A percentile compares a stretch with the other conserved stretches of the same genome.
phyloP scores from a whole-genome alignment of 23 red algal genomes.

The Agarophyton chilense region DNA sequence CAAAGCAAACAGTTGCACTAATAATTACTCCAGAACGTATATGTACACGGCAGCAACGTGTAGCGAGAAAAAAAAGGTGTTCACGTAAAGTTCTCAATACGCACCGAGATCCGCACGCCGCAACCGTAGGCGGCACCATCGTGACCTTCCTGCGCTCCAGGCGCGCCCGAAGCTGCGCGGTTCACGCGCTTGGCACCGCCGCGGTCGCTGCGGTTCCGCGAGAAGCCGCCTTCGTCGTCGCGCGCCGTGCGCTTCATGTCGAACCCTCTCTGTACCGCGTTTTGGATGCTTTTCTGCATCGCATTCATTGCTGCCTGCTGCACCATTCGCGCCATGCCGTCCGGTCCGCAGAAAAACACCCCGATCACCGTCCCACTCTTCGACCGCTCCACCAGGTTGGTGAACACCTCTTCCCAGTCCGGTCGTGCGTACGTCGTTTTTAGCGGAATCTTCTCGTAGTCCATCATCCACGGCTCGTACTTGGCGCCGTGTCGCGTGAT shows the following conservation, averaged over 20 bases:
- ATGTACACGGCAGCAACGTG: no score
- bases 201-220: conserved; percentile 23
- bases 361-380: conserved; percentile 77
- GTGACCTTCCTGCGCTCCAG: background rate
- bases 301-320: conserved; percentile 71
- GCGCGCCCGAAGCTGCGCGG: background rate
- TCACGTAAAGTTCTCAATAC: conserved; percentile 69
- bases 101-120: conserved; percentile 61
- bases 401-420: conserved; percentile 76
- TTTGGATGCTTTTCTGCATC: conserved; percentile 70
- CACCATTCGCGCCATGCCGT: conserved; percentile 68
- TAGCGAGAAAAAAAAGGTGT: background rate
- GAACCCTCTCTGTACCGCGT: conserved; percentile 52
- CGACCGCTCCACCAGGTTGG: conserved; percentile 57
- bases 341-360: conserved; percentile 80
- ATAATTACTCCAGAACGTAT: background rate
- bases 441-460: conserved; percentile 70
- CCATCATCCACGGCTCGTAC: conserved; percentile 73
- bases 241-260: conserved; percentile 13
- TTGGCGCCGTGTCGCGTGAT: conserved; percentile 68
- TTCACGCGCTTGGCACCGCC: background rate
- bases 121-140: conserved; percentile 53
- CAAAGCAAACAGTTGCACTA: background rate
- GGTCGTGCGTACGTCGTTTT: conserved; percentile 73
- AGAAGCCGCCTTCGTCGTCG: background rate